Base-by-base conservation (phyloP, 164 flowering plant species). In the Akebia trifoliata region DNA sequence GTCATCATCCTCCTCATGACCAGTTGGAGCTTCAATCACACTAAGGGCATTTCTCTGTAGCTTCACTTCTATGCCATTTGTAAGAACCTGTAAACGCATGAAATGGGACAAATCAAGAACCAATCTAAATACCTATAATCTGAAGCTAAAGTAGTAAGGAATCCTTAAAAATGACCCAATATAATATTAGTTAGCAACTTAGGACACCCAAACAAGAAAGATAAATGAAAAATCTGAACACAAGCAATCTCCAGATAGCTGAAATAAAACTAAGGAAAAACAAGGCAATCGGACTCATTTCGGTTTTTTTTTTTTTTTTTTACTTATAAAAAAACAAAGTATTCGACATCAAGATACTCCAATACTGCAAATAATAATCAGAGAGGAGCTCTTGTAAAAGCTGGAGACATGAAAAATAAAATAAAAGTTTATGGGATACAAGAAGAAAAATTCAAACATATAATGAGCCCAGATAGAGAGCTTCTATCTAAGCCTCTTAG, bases 1-100 rank as follows among this genome's bases (percentile, higher is more conserved):
- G 47, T 89, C 95, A 45, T 84, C 89, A 43, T 87, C 94, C 4
- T 82, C 96, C 66, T 92, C 98, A 56, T 77, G 79, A 10, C 97
- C 98, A 37, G 95, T 85, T 8, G 98, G 97, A 52, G 90, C 81
- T 71, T 89, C 97, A 62, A 92, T 69, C 55, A 92, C 98, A 60
- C 97, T 87, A 21, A 92, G 87, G 21, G 98, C 98, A 81, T 92
- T 92, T 68, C 98, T 82, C 69, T 92, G 98, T 3, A 92, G 78
- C 72, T 92, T 92, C 14, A 92, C 98, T 66, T 92, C 98, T 57
- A 89, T 89, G 31, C 98, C 98, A 73, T 92, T 92, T 2, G 97
- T 89, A 26, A 89, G 87, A 57, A 89, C 95, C 98, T 92, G 86
- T 4, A 58, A 43, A 52, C 54, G 56, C n/a, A 15, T 36, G 34